Evolutionary conservation across 139 green algal species (phyloP).

Genomic region (Nannochloris sp.): DNA sequence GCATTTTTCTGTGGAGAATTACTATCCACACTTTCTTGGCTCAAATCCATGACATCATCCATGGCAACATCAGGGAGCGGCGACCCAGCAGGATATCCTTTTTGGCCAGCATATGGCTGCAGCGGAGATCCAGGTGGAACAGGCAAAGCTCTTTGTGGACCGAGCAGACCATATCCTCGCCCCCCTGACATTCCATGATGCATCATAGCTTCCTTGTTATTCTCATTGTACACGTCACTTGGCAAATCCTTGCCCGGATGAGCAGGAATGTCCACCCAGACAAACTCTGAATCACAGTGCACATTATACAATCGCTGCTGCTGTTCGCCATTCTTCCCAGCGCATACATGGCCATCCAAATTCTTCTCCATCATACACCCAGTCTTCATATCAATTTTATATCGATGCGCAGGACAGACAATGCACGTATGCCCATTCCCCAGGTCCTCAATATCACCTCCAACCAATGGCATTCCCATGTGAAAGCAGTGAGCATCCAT

Average conservation of each 20-base stretch:
- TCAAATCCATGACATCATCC: conserved; percentile 4
- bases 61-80: neutral
- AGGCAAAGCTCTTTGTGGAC: neutral
- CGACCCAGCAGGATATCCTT: neutral
- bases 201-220: neutral
- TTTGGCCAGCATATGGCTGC: conserved; percentile 17
- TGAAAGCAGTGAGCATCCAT: conserved; percentile 32
- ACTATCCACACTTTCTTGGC: conserved; percentile 1
- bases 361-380: conserved; percentile 21
- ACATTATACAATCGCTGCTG: conserved; percentile 41
- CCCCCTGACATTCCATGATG: neutral
- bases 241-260: conserved; percentile 13
- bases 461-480: conserved; percentile 14
- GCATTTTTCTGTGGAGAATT: neutral
- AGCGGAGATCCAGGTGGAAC: conserved; percentile 3
- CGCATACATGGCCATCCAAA: conserved; percentile 14
- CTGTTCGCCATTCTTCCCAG: conserved; percentile 13
- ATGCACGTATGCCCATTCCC: conserved; percentile 22
- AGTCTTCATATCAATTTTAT: conserved; percentile 26
- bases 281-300: conserved; percentile 30
- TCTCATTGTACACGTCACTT: conserved; percentile 22
- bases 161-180: conserved; percentile 12
- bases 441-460: conserved; percentile 32
- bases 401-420: conserved; percentile 27
- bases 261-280: conserved; percentile 24